Evolutionary conservation across 2,329 filamentous ascomycete genomes (phyloP).

Genomic region (Cercospora zeae-maydis): DNA sequence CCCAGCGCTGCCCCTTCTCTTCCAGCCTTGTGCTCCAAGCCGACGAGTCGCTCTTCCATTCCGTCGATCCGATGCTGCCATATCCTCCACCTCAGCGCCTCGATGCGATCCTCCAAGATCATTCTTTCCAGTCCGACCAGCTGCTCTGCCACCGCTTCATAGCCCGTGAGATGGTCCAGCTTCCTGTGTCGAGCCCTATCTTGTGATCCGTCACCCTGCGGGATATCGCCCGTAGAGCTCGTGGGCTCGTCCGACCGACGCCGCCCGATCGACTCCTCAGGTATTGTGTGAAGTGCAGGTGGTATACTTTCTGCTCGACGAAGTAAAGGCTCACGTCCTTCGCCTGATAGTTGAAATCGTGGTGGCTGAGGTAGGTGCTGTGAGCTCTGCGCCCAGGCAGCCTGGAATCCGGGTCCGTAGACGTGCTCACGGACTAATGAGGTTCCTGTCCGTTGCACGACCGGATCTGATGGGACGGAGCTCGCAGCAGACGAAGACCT

Average conservation of each 20-base stretch:
- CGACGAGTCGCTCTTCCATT: not conserved
- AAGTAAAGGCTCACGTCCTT: not conserved
- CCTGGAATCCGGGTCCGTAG: not conserved
- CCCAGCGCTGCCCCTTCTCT: not conserved
- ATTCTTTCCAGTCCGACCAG: not conserved
- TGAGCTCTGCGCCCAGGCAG: not conserved
- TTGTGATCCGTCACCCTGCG: not conserved
- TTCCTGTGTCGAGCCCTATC: not conserved
- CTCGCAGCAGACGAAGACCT: not conserved
- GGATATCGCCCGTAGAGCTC: not conserved
- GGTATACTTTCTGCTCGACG: not conserved
- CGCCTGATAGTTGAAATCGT: not conserved
- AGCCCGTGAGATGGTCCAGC: not conserved
- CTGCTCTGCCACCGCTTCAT: not conserved
- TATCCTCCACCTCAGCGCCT: not conserved
- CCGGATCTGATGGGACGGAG: not conserved
- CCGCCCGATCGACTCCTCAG: not conserved
- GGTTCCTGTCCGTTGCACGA: not conserved
- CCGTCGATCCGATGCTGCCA: not conserved
- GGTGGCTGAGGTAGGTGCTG: not conserved
- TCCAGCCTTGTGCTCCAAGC: not conserved
- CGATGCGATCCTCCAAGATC: not conserved
- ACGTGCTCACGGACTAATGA: not conserved
- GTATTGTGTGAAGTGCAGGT: not conserved
- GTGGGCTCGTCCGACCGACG: not conserved